phyloP scores from a whole-genome alignment of 1,284 basidiomycete genomes.

The Heliocybe sulcata region DNA sequence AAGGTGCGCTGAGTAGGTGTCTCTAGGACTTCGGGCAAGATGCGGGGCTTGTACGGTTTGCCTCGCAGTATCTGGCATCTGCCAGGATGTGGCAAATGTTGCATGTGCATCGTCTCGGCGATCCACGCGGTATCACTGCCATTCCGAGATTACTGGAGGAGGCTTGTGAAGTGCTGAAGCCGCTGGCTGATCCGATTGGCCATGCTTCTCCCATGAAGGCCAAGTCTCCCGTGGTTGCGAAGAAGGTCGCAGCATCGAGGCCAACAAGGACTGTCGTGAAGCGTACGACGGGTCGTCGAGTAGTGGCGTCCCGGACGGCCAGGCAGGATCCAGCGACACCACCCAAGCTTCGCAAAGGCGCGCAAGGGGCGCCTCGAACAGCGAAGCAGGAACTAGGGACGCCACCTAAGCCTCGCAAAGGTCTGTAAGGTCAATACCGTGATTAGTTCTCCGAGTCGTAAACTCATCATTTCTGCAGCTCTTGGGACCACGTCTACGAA shows the following conservation, averaged over 20 bases:
- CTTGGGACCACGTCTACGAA: conserved; percentile 30
- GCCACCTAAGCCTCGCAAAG: conserved; percentile 30
- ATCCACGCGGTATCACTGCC: conserved; percentile 29
- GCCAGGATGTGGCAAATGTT: conserved; percentile 59
- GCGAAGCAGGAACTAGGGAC: too few relatives aligned
- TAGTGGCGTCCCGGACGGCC: conserved; percentile 1
- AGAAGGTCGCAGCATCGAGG: conserved; percentile 17
- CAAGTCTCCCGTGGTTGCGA: too few relatives aligned
- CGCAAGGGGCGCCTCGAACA: too few relatives aligned
- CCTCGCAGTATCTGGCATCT: conserved; percentile 39
- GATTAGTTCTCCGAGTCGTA: background rate
- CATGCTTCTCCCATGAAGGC: background rate
- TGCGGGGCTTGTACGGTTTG: conserved; percentile 26
- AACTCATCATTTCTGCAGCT: conserved; percentile 17
- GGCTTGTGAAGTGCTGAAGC: conserved; percentile 41
- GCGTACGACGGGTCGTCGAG: conserved; percentile 5
- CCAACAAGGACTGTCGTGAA: conserved; percentile 10
- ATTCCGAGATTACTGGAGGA: conserved; percentile 41
- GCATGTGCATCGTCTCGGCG: conserved; percentile 48
- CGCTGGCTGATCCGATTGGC: conserved; percentile 18
- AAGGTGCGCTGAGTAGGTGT: background rate
- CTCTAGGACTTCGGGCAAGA: conserved; percentile 36
- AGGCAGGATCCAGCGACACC: conserved; percentile 26
- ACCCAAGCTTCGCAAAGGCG: too few relatives aligned
- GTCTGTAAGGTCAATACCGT: conserved; percentile 19